Percentiles rank a stretch among this genome's conserved stretches.
Conservation (phyloP, 805 yeast species). For the Wickerhamomyces chambardii region DNA sequence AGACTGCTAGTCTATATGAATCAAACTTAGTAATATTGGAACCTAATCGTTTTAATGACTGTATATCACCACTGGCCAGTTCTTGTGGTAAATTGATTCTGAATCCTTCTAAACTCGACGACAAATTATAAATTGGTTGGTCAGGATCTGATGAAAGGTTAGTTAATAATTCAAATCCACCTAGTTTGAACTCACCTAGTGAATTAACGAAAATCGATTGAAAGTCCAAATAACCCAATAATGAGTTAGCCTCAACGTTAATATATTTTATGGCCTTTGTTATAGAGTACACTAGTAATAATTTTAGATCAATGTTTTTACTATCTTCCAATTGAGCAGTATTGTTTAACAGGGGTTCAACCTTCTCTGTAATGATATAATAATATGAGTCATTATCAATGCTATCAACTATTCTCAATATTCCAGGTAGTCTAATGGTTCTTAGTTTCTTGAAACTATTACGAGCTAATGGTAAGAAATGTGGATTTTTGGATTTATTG, state of each 20-base stretch:
- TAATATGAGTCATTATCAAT: constrained; percentile 49
- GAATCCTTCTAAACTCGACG: constrained; percentile 22
- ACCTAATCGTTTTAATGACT: constrained; percentile 17
- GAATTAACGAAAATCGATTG: constrained; percentile 56
- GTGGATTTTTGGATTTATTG: constrained; percentile 32
- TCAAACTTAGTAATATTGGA: constrained; percentile 43
- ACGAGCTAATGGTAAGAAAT: constrained; percentile 27
- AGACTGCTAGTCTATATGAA: constrained; percentile 52
- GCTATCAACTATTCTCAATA: constrained; percentile 52
- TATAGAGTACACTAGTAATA: constrained; percentile 49
- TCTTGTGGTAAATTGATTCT: constrained; percentile 43
- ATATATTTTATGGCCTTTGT: constrained; percentile 47
- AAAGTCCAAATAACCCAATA: constrained; percentile 54
- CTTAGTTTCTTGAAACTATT: constrained; percentile 40
- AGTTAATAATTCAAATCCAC: constrained; percentile 69
- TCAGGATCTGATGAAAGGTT: constrained; percentile 27
- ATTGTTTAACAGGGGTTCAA: constrained; percentile 37
- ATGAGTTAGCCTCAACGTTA: constrained; percentile 42
- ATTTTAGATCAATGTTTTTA: constrained; percentile 18
- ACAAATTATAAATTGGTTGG: constrained; percentile 25
- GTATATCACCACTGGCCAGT: constrained; percentile 31
- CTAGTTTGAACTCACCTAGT: constrained; percentile 76
- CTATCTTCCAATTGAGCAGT: constrained; percentile 20
- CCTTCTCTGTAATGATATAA: constrained; percentile 62
- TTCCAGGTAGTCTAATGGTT: constrained; percentile 61